These are phyloP conservation scores for Leccinum cinnamomeum DNA, from an alignment of 1,284 basidiomycete genomes.

Conservation along the genomic window DNA sequence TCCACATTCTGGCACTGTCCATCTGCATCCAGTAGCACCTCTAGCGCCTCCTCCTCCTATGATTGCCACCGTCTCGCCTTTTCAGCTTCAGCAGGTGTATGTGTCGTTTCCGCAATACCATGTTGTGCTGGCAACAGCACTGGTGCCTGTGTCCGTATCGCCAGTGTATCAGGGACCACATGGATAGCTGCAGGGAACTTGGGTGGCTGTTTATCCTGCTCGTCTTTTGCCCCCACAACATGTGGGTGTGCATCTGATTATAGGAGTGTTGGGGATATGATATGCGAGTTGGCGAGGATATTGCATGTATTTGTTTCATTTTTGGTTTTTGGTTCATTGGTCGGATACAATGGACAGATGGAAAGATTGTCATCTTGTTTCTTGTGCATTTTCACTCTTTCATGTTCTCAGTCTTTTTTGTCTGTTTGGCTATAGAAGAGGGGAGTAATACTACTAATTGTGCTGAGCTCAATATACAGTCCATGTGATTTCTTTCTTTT, in stretches of 20 bases:
- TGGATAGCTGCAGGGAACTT: constrained; percentile 12
- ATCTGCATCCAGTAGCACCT: constrained; percentile 7
- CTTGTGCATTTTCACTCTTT: background rate
- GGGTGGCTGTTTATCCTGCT: constrained; percentile 27
- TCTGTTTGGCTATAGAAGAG: constrained; percentile 14
- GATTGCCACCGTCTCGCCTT: constrained; percentile 16
- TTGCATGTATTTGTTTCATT: background rate
- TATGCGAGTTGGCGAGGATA: constrained; percentile 27
- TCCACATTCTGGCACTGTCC: background rate
- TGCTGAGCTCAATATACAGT: constrained; percentile 7
- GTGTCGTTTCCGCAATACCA: background rate
- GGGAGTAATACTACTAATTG: constrained; percentile 23
- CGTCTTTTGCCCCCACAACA: constrained; percentile 6
- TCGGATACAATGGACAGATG: background rate
- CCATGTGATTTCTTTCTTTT: constrained; percentile 5
- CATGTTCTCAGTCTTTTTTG: background rate
- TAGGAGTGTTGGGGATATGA: constrained; percentile 28
- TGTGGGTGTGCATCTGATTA: constrained; percentile 9
- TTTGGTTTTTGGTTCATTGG: background rate
- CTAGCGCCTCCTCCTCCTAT: constrained; percentile 8
- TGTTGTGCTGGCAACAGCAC: too few relatives aligned
- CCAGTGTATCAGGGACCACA: constrained; percentile 17
- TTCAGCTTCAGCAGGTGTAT: constrained; percentile 18
- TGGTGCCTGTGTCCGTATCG: too few relatives aligned
- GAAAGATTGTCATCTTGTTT: background rate